phyloP scores from a whole-genome alignment of 352 stramenopile genomes.

The Plasmopara halstedii region DNA sequence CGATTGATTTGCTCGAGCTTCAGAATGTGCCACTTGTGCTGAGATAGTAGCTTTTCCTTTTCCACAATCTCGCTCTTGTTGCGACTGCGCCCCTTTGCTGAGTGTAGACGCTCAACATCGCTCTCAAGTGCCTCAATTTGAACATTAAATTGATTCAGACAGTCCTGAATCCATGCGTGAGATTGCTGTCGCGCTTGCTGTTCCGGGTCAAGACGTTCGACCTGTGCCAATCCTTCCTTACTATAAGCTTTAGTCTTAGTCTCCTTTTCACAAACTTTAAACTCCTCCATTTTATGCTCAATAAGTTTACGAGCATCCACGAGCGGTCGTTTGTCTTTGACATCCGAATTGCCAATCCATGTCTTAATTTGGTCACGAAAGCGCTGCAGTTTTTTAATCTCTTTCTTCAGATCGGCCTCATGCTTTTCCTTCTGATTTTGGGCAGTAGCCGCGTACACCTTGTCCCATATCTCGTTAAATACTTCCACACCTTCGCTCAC shows the following conservation, averaged over 20 bases:
- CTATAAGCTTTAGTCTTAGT: constrained; percentile 99
- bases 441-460: constrained; percentile 93
- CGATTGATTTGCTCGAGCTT: constrained; percentile 98
- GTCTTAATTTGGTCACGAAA: constrained; percentile 99
- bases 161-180: constrained; percentile 78
- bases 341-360: constrained; percentile 95
- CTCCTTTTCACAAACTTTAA: constrained; percentile 99
- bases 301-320: constrained; percentile 89
- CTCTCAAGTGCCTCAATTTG: constrained; percentile 83
- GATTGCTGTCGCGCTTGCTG: constrained; percentile 79
- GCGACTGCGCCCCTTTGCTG: constrained; percentile 91
- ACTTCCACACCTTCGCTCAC: constrained; percentile 97
- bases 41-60: constrained; percentile 83
- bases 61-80: constrained; percentile 92
- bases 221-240: constrained; percentile 95
- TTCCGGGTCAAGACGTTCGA: constrained; percentile 88
- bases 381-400: constrained; percentile 99
- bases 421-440: constrained; percentile 99
- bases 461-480: constrained; percentile 99
- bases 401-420: constrained; percentile 98
- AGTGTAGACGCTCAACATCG: constrained; percentile 69
- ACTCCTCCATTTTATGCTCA: constrained; percentile 99
- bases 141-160: constrained; percentile 79
- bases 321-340: constrained; percentile 95
- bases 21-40: constrained; percentile 96